Conservation (phyloP, 306 rosid genomes). For the Prinsepia uniflora region DNA sequence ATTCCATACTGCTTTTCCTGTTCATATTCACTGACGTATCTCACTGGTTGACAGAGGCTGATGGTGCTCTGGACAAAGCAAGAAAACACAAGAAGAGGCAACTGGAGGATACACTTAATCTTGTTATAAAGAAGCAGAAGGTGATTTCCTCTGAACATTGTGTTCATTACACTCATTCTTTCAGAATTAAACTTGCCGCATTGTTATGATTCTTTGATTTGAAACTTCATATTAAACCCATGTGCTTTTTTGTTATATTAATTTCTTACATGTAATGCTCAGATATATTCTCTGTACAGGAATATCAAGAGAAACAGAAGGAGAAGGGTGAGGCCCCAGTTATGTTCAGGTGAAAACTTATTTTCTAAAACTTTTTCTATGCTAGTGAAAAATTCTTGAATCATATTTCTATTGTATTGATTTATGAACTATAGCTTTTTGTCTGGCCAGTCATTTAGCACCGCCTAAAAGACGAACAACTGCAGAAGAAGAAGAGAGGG, state of each 20-base stretch:
- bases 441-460: conserved; percentile 82
- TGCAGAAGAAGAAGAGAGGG: conserved; percentile 95
- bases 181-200: not conserved
- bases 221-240: not conserved
- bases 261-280: conserved; percentile 15
- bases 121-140: conserved; percentile 89
- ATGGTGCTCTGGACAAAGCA: conserved; percentile 98
- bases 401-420: conserved; percentile 27
- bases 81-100: conserved; percentile 99
- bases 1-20: conserved; percentile 5
- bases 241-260: not conserved
- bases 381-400: not conserved
- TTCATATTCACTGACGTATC: conserved; percentile 20
- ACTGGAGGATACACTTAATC: conserved; percentile 86
- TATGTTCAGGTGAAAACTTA: conserved; percentile 80
- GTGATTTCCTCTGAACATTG: conserved; percentile 34
- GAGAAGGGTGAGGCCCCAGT: conserved; percentile 97
- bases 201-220: conserved; percentile 5
- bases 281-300: conserved; percentile 51
- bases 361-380: not conserved
- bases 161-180: not conserved
- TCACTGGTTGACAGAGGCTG: conserved; percentile 73
- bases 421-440: conserved; percentile 36
- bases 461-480: conserved; percentile 82
- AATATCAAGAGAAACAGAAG: conserved; percentile 76